phyloP scores from a whole-genome alignment of 2,329 filamentous ascomycete genomes.

The Escovopsis weberi region DNA sequence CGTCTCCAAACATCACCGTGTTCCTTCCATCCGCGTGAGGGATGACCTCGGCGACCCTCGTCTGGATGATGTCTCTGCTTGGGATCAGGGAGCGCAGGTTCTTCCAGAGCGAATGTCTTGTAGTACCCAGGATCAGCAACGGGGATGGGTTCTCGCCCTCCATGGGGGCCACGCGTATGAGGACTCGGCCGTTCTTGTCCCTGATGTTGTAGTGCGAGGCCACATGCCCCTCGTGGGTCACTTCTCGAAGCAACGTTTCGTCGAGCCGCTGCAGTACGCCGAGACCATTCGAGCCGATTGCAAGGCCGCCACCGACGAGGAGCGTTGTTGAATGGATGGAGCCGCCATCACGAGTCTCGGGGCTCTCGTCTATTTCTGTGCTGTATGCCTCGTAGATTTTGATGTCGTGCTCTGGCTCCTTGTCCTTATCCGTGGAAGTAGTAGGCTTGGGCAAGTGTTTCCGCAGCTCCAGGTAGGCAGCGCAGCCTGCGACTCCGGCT shows the following conservation, averaged over 20 bases:
- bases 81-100: constrained; percentile 11
- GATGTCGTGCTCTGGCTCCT: constrained; percentile 6
- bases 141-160: background rate
- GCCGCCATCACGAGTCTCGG: constrained; percentile 7
- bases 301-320: constrained; percentile 12
- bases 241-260: constrained; percentile 9
- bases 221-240: constrained; percentile 11
- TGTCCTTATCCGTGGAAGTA: background rate
- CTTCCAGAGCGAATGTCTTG: constrained; percentile 12
- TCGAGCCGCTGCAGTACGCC: constrained; percentile 12
- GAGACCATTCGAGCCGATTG: constrained; percentile 12
- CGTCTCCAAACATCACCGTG: constrained; percentile 10
- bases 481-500: constrained; percentile 12
- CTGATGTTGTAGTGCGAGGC: constrained; percentile 10
- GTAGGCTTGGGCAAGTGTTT: constrained; percentile 9
- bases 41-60: constrained; percentile 8
- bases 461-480: constrained; percentile 11
- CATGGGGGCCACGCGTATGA: constrained; percentile 9
- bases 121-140: constrained; percentile 10
- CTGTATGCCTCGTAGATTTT: constrained; percentile 14
- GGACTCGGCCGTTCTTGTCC: constrained; percentile 10
- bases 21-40: constrained; percentile 8
- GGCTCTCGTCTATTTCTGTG: constrained; percentile 7
- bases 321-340: constrained; percentile 12
- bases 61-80: constrained; percentile 9